phyloP scores from a whole-genome alignment of 2,329 filamentous ascomycete genomes.

The Hansfordia pulvinata region DNA sequence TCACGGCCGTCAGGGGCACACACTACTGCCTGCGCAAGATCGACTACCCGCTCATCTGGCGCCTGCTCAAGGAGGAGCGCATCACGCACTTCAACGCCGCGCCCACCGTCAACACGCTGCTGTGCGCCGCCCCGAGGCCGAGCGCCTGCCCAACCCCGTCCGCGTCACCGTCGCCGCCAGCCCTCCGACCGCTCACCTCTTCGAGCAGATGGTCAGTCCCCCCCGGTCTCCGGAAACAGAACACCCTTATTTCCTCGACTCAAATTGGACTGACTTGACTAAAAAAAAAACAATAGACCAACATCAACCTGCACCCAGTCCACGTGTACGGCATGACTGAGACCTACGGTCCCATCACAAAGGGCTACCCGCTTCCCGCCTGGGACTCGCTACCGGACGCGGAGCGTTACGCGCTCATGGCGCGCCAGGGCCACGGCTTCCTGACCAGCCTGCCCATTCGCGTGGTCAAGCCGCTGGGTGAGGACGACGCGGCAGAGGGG shows the following conservation, averaged over 20 bases:
- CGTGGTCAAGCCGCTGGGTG: slow-evolving; percentile 67
- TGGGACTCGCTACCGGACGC: slow-evolving; percentile 66
- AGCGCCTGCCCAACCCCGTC: slow-evolving; percentile 54
- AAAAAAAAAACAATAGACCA: slow-evolving; percentile 9
- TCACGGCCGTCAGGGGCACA: slow-evolving; percentile 88
- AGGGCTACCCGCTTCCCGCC: slow-evolving; percentile 73
- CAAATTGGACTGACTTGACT: slow-evolving; percentile 1
- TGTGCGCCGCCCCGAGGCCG: slow-evolving; percentile 70
- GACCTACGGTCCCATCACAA: slow-evolving; percentile 92
- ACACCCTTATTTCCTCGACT: background rate
- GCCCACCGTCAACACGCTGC: slow-evolving; percentile 87
- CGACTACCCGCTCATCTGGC: slow-evolving; percentile 89
- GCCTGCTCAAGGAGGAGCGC: slow-evolving; percentile 67
- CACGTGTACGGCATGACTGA: slow-evolving; percentile 85
- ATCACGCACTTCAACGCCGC: slow-evolving; percentile 95
- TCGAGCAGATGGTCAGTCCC: slow-evolving; percentile 68
- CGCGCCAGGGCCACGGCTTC: slow-evolving; percentile 85
- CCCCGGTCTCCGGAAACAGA: background rate
- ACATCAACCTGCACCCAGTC: slow-evolving; percentile 74
- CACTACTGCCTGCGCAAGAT: slow-evolving; percentile 92
- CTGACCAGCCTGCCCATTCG: slow-evolving; percentile 69
- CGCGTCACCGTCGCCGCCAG: slow-evolving; percentile 86
- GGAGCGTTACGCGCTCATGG: slow-evolving; percentile 82
- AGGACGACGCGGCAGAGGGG: slow-evolving; percentile 46
- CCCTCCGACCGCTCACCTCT: slow-evolving; percentile 79